Conservation (phyloP, 2,329 filamentous ascomycete species). For the Byssoonygena ceratinophila region DNA sequence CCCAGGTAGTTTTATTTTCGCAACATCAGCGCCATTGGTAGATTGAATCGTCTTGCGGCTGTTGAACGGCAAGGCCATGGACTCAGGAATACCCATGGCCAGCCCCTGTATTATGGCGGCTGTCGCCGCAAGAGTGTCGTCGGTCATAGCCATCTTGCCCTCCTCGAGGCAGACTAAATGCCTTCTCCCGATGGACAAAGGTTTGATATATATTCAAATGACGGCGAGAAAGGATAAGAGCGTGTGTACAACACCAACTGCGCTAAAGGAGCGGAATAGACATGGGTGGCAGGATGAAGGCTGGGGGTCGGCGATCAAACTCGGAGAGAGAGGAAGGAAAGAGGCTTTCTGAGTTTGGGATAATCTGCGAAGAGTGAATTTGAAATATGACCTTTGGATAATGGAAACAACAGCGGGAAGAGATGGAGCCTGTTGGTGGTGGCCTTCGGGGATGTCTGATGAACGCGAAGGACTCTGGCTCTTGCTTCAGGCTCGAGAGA, state of each 20-base stretch:
- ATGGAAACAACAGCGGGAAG: neutral
- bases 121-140: conserved; percentile 40
- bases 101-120: conserved; percentile 38
- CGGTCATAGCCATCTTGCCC: conserved; percentile 38
- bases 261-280: conserved; percentile 1
- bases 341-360: neutral
- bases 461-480: neutral
- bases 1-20: conserved; percentile 63
- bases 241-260: conserved; percentile 5
- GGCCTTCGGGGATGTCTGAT: neutral
- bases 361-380: neutral
- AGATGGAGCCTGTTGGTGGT: neutral
- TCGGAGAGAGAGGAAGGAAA: neutral
- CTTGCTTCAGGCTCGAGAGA: neutral
- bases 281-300: conserved; percentile 6
- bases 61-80: conserved; percentile 16
- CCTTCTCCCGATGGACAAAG: neutral
- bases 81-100: conserved; percentile 34
- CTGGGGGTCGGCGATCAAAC: neutral
- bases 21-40: conserved; percentile 42
- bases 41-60: conserved; percentile 22
- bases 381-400: neutral
- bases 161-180: conserved; percentile 11
- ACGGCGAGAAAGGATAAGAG: neutral
- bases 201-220: neutral